phyloP scores from a whole-genome alignment of 164 flowering plant species.

The Pachysandra terminalis region DNA sequence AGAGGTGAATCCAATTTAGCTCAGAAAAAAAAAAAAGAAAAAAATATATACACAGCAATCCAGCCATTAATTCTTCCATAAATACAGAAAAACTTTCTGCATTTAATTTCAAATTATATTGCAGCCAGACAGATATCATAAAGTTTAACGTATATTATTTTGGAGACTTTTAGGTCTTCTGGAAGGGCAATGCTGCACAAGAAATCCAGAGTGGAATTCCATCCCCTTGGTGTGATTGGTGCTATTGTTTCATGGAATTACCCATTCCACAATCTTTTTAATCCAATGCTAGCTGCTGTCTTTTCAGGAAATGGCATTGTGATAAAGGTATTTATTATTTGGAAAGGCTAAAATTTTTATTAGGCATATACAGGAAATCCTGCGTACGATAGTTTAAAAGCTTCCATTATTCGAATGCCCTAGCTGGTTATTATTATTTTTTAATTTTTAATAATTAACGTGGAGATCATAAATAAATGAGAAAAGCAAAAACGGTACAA shows the following conservation, averaged over 20 bases:
- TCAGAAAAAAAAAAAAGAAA: too few relatives aligned
- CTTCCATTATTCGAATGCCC: background rate
- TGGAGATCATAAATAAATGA: too few relatives aligned
- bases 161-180: constrained; percentile 48
- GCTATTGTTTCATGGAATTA: constrained; percentile 99
- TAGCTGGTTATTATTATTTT: background rate
- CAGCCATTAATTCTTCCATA: too few relatives aligned
- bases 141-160: background rate
- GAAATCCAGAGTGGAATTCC: constrained; percentile 82
- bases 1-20: background rate
- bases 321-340: constrained; percentile 58
- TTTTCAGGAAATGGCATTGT: constrained; percentile 93
- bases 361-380: background rate
- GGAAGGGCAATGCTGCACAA: constrained; percentile 97
- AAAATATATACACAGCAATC: too few relatives aligned
- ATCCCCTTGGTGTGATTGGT: constrained; percentile 94
- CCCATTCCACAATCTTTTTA: constrained; percentile 93
- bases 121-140: background rate
- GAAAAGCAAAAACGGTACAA: too few relatives aligned
- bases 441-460: too few relatives aligned
- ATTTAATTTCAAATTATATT: background rate
- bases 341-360: background rate
- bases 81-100: too few relatives aligned
- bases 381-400: background rate
- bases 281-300: constrained; percentile 96